These are phyloP conservation scores for Fusarium sp. DNA, from an alignment of 2,329 filamentous ascomycete species.

Conservation along the genomic window DNA sequence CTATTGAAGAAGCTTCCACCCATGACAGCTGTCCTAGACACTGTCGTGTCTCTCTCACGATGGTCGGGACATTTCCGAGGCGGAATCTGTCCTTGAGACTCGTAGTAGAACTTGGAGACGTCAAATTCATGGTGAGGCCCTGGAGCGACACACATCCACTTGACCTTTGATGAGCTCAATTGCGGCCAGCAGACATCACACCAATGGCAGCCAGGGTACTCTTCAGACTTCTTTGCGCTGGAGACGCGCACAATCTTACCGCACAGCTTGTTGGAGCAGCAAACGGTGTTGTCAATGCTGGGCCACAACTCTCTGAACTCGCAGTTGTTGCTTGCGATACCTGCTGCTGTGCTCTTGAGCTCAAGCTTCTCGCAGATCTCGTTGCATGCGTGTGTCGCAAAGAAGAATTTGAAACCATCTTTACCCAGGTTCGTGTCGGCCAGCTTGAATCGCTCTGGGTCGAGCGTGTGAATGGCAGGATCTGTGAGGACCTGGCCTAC, in stretches of 20 bases:
- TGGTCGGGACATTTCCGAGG: conserved; percentile 40
- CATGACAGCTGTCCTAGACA: conserved; percentile 7
- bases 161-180: conserved; percentile 38
- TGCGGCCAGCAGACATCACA: conserved; percentile 50
- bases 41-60: conserved; percentile 9
- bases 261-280: conserved; percentile 56
- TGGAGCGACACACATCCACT: conserved; percentile 37
- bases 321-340: conserved; percentile 34
- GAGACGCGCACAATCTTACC: conserved; percentile 46
- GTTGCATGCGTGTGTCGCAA: conserved; percentile 51
- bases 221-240: conserved; percentile 33
- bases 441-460: conserved; percentile 48
- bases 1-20: conserved; percentile 23
- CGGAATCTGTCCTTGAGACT: conserved; percentile 46
- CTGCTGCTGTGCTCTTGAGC: conserved; percentile 42
- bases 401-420: conserved; percentile 55
- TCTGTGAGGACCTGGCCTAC: conserved; percentile 52
- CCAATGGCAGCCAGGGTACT: conserved; percentile 46
- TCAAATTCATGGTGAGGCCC: conserved; percentile 47
- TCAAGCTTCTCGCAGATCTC: conserved; percentile 45
- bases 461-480: conserved; percentile 51
- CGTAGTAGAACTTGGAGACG: conserved; percentile 50
- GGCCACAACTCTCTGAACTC: conserved; percentile 50
- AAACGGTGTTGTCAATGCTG: conserved; percentile 44
- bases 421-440: conserved; percentile 47